These are phyloP conservation scores for Kwoniella sp. DNA, from an alignment of 768 basidiomycete genomes.

Conservation along the genomic window DNA sequence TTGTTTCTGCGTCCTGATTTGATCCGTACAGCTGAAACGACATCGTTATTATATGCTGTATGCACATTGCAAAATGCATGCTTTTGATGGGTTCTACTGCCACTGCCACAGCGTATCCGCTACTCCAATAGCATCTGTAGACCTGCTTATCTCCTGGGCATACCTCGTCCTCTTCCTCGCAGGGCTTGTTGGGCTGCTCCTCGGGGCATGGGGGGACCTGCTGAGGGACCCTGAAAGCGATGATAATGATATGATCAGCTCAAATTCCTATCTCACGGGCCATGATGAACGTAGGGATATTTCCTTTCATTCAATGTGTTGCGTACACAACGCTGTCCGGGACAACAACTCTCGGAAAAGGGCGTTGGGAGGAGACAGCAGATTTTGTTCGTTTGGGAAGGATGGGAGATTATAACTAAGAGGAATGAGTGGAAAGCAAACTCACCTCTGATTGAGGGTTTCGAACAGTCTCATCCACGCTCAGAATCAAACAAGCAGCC, in stretches of 20 bases:
- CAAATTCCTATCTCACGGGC: no score
- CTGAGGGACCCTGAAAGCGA: slow-evolving; percentile 29
- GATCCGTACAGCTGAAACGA: no score
- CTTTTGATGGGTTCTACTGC: background rate
- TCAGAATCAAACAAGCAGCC: slow-evolving; percentile 92
- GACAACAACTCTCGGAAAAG: no score
- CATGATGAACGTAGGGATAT: no score
- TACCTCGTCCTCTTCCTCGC: slow-evolving; percentile 81
- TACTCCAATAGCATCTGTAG: background rate
- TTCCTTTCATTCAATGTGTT: no score
- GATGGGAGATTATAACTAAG: no score
- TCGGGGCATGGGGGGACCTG: slow-evolving; percentile 89
- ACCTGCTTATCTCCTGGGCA: slow-evolving; percentile 42
- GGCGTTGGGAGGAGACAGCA: no score
- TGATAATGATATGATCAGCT: background rate
- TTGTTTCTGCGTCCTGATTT: no score
- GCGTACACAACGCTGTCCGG: no score
- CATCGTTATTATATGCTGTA: background rate
- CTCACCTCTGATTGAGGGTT: slow-evolving; percentile 91
- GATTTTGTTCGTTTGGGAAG: no score
- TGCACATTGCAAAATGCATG: background rate
- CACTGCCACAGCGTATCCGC: background rate
- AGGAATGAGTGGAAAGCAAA: no score
- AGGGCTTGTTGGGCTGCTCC: slow-evolving; percentile 84
- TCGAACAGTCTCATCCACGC: slow-evolving; percentile 94